These are phyloP conservation scores for Cytospora paraplurivora DNA, from an alignment of 2,329 filamentous ascomycete species.

Conservation along the genomic window DNA sequence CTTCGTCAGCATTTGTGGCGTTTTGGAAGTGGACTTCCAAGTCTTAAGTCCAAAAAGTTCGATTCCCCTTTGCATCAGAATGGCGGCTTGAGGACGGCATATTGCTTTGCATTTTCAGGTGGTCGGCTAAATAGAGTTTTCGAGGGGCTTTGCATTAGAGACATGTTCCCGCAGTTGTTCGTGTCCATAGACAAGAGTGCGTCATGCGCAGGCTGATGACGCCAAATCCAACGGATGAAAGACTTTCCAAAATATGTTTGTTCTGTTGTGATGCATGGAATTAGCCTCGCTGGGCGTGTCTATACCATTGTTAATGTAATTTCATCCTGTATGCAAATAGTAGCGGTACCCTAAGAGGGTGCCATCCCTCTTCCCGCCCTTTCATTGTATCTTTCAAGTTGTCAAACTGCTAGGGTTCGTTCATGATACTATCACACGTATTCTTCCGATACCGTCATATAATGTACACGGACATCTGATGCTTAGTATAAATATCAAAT, in stretches of 20 bases:
- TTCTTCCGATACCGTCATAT: no score
- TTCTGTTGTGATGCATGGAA: neutral
- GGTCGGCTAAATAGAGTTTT: slow-evolving; percentile 40
- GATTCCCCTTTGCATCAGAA: slow-evolving; percentile 42
- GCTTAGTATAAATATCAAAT: neutral
- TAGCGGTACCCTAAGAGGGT: no score
- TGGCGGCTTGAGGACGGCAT: slow-evolving; percentile 39
- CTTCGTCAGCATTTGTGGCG: slow-evolving; percentile 30
- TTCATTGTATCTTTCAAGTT: no score
- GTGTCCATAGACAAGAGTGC: slow-evolving; percentile 32
- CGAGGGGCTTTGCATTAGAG: slow-evolving; percentile 38
- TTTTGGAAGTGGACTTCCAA: slow-evolving; percentile 31
- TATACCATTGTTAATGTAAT: neutral
- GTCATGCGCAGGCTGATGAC: slow-evolving; percentile 21
- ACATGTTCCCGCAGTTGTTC: slow-evolving; percentile 32
- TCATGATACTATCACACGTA: no score
- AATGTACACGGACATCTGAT: no score
- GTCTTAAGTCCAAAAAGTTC: slow-evolving; percentile 34
- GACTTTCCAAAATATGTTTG: slow-evolving; percentile 28
- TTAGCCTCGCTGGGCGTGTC: neutral
- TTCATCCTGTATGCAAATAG: no score
- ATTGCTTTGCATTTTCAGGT: slow-evolving; percentile 41
- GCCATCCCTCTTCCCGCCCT: no score
- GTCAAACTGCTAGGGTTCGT: no score
- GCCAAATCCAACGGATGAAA: slow-evolving; percentile 22